These are phyloP conservation scores for sorghum (Sorghum bicolor) DNA, from an alignment of 176 grass and related monocot species.

Conservation along the genomic window DNA sequence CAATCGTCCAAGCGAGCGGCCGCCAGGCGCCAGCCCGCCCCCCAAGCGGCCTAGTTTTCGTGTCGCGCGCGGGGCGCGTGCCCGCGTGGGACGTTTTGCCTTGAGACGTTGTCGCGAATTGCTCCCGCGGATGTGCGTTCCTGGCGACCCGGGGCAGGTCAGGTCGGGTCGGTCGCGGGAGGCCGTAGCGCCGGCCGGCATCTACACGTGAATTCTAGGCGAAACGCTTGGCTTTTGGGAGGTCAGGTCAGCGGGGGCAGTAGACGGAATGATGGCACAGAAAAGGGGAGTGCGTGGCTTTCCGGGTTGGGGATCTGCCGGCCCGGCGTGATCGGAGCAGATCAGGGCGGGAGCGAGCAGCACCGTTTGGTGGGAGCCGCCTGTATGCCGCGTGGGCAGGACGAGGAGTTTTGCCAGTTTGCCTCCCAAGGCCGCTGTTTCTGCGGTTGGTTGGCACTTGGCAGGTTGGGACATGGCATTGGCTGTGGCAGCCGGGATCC, in stretches of 20 bases:
- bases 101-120: background rate
- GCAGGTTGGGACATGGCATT: background rate
- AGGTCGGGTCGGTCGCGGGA: background rate
- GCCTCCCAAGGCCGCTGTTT: background rate
- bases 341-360: background rate
- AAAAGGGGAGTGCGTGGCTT: background rate
- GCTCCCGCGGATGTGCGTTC: background rate
- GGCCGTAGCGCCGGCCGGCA: too few relatives aligned
- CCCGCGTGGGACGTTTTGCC: background rate
- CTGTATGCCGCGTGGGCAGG: too few relatives aligned
- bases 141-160: background rate
- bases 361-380: background rate
- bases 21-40: background rate
- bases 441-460: background rate
- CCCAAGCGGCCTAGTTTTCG: background rate
- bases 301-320: background rate
- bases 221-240: slow-evolving; percentile 10
- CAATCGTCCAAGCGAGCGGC: background rate
- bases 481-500: background rate
- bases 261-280: slow-evolving; percentile 3
- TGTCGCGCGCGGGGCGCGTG: background rate
- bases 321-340: background rate
- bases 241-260: background rate
- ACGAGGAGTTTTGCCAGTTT: background rate
- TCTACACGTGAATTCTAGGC: slow-evolving; percentile 9